Evolutionary conservation across 371 early-diverging fungal genomes (phyloP), one percentile per base, ranked within the genome.

Genomic region (Mortierella sp.): DNA sequence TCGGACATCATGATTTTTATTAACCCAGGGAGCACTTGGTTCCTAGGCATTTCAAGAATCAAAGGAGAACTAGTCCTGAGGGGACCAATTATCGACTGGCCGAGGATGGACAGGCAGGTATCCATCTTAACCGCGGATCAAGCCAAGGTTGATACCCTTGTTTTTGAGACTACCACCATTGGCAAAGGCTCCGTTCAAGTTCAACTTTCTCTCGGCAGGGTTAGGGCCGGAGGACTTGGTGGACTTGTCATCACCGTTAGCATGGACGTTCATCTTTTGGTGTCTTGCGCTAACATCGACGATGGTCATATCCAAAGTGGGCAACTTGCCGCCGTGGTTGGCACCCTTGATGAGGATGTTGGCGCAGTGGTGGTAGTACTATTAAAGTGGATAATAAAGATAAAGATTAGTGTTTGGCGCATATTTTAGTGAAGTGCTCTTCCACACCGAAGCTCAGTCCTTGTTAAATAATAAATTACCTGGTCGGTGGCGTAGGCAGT

Each of bases 251-350:
- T 72, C 66, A 62, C 66, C 72, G 3, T 20, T 3, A 4, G 66
- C 61, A 43, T 60, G 43, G 3, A 51, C 40, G 45, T 72, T 32
- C 3, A 4, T 18, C 66, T 72, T 66, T 40, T 71, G 35, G 6
- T 47, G 45, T 28, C 58, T 18, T 59, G 64, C 65, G 32, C 32
- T 67, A 37, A 69, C 54, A 18, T 51, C 64, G 26, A 57, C 55
- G 9, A 37, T 1, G 10, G 66, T 67, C 73, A 73, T 73, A 2
- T 24, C 32, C 39, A 73, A 37, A 5, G 39, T 14, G 0, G 73
- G 73, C 60, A 72, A 30, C 35, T 66, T 66, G 40, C 62, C 73
- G 40, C 62, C 73, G 55, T 32, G 37, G n/a, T 51, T 52, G 43
- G 2, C 1, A 55, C 30, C 66, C 0, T 62, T 57, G 3, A 60